phyloP scores from a whole-genome alignment of 176 grass and related monocot species.

The Lolium multiflorum region DNA sequence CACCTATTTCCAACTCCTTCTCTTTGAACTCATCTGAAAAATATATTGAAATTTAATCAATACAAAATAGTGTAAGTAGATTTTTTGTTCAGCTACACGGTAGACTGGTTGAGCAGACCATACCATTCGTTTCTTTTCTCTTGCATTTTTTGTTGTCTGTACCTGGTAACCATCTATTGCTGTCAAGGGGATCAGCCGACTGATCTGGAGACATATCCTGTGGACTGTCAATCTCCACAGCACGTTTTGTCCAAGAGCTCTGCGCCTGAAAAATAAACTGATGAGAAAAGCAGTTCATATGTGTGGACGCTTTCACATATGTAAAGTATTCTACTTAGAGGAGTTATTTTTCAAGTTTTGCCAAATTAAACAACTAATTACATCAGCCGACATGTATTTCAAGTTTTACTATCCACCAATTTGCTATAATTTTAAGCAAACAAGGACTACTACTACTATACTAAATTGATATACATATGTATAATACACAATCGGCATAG shows the following conservation, averaged over 20 bases:
- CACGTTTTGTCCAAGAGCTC: constrained; percentile 83
- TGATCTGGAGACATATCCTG: constrained; percentile 71
- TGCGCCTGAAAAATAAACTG: constrained; percentile 52
- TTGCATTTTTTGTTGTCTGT: constrained; percentile 45
- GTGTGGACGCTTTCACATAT: neutral
- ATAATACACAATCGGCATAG: neutral
- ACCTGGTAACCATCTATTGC: constrained; percentile 52
- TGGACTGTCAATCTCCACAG: constrained; percentile 75
- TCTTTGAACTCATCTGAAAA: constrained; percentile 69
- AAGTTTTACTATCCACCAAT: neutral
- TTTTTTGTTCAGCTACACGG: constrained; percentile 19
- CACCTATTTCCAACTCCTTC: constrained; percentile 78
- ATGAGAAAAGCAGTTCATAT: constrained; percentile 28
- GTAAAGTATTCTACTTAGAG: neutral
- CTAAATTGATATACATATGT: constrained; percentile 21
- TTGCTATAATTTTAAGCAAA: neutral
- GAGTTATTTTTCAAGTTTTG: constrained; percentile 2
- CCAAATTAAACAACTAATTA: neutral
- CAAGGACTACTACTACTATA: neutral
- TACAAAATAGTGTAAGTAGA: neutral
- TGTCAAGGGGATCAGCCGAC: constrained; percentile 67
- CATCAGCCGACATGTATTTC: neutral
- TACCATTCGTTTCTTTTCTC: constrained; percentile 68
- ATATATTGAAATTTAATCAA: constrained; percentile 14
- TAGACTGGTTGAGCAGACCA: constrained; percentile 17